Percentiles rank a stretch among this genome's conserved stretches.
Conservation (phyloP, 345 rosid genomes). For the Lepidium aucheri region DNA sequence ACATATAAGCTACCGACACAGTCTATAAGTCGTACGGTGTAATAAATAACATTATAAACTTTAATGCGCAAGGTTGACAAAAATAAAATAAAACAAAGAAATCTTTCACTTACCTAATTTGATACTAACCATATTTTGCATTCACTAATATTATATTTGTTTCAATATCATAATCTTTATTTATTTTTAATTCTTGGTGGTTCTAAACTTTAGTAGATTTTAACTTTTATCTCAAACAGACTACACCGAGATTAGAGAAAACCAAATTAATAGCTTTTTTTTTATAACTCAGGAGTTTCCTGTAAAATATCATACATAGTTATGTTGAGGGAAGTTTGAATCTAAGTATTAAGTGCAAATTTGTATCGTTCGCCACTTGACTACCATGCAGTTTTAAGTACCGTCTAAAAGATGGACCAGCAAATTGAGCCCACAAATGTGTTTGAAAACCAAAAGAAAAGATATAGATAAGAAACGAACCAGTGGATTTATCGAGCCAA, state of each 20-base stretch:
- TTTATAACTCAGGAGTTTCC: too few relatives aligned
- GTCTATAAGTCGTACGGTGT: not conserved
- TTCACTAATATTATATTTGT: not conserved
- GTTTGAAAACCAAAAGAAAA: not conserved
- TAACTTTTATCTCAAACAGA: too few relatives aligned
- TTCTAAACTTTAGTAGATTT: too few relatives aligned
- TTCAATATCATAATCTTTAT: not conserved
- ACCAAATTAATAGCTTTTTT: too few relatives aligned
- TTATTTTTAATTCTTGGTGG: too few relatives aligned
- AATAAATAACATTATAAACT: not conserved
- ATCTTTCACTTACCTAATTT: not conserved
- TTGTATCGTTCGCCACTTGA: too few relatives aligned
- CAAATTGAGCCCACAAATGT: not conserved
- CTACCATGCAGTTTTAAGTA: too few relatives aligned
- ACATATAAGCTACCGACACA: constrained; percentile 7
- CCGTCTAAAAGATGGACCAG: not conserved
- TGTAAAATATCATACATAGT: too few relatives aligned
- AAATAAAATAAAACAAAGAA: not conserved
- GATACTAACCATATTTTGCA: not conserved
- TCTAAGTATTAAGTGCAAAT: too few relatives aligned
- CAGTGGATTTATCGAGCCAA: constrained; percentile 69
- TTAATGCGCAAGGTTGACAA: constrained; percentile 1
- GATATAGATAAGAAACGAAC: constrained; percentile 20
- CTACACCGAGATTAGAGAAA: too few relatives aligned
- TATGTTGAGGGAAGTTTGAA: too few relatives aligned